A percentile compares a stretch with the other conserved stretches of the same genome.
Evolutionary conservation across 768 basidiomycete species (phyloP).

Genomic region (Termitomyces sp.): DNA sequence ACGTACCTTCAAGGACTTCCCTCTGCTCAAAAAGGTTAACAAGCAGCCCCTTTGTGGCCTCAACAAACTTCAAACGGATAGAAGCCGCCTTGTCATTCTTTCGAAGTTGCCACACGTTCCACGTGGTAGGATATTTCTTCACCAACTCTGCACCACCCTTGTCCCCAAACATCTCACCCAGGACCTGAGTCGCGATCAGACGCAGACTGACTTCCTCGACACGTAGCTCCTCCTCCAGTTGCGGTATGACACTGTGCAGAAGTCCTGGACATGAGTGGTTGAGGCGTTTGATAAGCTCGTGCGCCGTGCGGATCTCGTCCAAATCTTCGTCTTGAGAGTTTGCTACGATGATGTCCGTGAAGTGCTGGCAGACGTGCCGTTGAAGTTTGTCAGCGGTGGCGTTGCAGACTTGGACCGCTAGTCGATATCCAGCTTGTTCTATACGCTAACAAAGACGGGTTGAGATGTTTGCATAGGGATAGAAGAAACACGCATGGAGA

Average conservation of each 20-base stretch:
- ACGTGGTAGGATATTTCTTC: constrained; percentile 76
- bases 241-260: constrained; percentile 86
- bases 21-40: constrained; percentile 60
- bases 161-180: constrained; percentile 89
- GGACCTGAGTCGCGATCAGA: constrained; percentile 73
- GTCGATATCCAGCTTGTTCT: constrained; percentile 72
- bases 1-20: constrained; percentile 66
- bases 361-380: constrained; percentile 86
- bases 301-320: constrained; percentile 67
- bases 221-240: constrained; percentile 85
- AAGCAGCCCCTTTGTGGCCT: constrained; percentile 57
- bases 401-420: constrained; percentile 85
- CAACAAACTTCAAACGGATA: constrained; percentile 78
- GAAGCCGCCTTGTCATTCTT: constrained; percentile 66
- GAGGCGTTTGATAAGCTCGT: constrained; percentile 80
- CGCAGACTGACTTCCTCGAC: constrained; percentile 70
- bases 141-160: constrained; percentile 68
- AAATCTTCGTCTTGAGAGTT: constrained; percentile 57
- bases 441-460: constrained; percentile 36
- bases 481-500: neutral
- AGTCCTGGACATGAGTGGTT: constrained; percentile 75
- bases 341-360: constrained; percentile 79
- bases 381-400: constrained; percentile 80
- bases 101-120: constrained; percentile 78
- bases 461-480: neutral